Evolutionary conservation across 1,284 basidiomycete genomes (phyloP).

Genomic region (Phenoliferia sp.): DNA sequence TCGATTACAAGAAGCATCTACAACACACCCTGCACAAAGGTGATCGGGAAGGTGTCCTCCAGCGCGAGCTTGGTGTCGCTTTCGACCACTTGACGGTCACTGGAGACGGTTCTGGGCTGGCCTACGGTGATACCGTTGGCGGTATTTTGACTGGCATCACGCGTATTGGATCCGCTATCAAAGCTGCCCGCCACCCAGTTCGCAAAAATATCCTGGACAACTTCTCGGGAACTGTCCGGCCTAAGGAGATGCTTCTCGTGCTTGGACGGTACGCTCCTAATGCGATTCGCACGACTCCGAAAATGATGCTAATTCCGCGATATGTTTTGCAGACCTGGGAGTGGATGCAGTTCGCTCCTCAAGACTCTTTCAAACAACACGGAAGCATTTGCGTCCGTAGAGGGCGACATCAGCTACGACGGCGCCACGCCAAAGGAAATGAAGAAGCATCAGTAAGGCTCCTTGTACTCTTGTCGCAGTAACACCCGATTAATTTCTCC

Average conservation of each 20-base stretch:
- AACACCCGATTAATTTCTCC: neutral
- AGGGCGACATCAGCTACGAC: constrained; percentile 44
- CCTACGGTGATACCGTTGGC: constrained; percentile 26
- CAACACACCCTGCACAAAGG: constrained; percentile 35
- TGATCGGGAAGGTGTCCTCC: constrained; percentile 33
- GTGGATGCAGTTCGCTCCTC: constrained; percentile 52
- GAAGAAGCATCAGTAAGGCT: constrained; percentile 25
- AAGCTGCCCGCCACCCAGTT: constrained; percentile 18
- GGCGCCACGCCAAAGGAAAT: constrained; percentile 45
- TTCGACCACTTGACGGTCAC: constrained; percentile 32
- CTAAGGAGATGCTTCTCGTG: constrained; percentile 57
- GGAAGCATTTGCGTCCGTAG: constrained; percentile 45
- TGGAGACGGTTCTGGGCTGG: constrained; percentile 21
- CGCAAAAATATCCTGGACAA: constrained; percentile 46
- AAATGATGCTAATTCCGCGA: too few relatives aligned
- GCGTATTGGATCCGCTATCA: constrained; percentile 16
- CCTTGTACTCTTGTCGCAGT: neutral
- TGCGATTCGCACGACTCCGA: neutral
- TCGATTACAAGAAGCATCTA: constrained; percentile 42
- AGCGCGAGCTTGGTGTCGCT: constrained; percentile 14
- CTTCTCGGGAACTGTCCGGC: constrained; percentile 53
- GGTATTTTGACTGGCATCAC: constrained; percentile 12
- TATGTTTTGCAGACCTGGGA: constrained; percentile 32
- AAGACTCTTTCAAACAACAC: constrained; percentile 55
- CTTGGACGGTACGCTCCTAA: constrained; percentile 45